phyloP scores from a whole-genome alignment of 768 basidiomycete genomes.

The Asterophora parasitica region DNA sequence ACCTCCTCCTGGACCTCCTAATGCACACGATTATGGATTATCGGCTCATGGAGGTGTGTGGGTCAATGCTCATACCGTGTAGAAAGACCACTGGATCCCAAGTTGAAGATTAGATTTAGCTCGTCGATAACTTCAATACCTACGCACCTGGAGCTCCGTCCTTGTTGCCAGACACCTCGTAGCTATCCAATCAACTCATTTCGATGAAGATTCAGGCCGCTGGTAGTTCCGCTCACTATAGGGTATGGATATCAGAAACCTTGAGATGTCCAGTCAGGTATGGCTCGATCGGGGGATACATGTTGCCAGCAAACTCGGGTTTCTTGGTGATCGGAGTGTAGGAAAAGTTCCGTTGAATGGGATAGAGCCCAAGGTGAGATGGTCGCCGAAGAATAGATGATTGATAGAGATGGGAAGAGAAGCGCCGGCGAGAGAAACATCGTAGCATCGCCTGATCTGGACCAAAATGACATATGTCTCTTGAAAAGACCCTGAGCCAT shows the following conservation, averaged over 20 bases:
- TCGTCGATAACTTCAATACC: background rate
- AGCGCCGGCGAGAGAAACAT: background rate
- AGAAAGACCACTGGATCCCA: conserved; percentile 62
- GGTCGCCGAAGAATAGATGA: conserved; percentile 1
- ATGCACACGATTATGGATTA: background rate
- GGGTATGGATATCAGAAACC: conserved; percentile 68
- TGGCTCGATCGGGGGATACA: conserved; percentile 70
- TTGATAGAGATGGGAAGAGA: conserved; percentile 4
- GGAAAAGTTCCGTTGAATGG: background rate
- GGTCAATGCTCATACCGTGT: conserved; percentile 46
- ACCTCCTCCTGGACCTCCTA: conserved; percentile 83
- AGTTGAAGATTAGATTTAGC: background rate
- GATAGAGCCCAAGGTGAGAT: background rate
- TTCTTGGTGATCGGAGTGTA: background rate
- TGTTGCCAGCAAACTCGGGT: conserved; percentile 18
- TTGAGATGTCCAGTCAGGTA: conserved; percentile 62
- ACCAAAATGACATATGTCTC: too few relatives aligned
- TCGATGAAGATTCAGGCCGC: background rate
- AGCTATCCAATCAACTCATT: conserved; percentile 39
- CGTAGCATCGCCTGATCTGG: conserved; percentile 12
- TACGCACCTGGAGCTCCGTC: conserved; percentile 65
- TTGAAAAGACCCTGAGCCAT: background rate
- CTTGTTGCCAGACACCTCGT: conserved; percentile 76
- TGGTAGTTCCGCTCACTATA: conserved; percentile 46
- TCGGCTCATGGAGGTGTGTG: background rate